phyloP scores from a whole-genome alignment of 257 asterid genomes.

The Voacanga thouarsii region DNA sequence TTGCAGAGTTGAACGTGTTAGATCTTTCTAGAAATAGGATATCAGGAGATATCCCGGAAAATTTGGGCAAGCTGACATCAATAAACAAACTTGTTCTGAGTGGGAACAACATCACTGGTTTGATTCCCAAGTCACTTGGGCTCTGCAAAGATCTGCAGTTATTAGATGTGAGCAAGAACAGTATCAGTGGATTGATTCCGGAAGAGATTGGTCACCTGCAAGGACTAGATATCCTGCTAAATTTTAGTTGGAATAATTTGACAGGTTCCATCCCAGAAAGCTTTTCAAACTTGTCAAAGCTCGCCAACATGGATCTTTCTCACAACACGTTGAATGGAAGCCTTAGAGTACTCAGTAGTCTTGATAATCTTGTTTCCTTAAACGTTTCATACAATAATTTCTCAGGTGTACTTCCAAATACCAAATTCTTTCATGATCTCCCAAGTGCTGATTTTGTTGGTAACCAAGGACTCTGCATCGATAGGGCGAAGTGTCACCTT shows the following conservation, averaged over 20 bases:
- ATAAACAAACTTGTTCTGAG: conserved; percentile 57
- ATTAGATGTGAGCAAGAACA: conserved; percentile 61
- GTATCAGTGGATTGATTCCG: conserved; percentile 47
- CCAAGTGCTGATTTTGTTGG: conserved; percentile 52
- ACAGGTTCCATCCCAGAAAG: conserved; percentile 55
- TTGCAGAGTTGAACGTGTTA: conserved; percentile 43
- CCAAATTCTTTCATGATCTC: conserved; percentile 54
- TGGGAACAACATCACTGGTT: conserved; percentile 45
- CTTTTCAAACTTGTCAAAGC: conserved; percentile 62
- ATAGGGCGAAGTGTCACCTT: conserved; percentile 32
- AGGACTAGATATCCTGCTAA: conserved; percentile 58
- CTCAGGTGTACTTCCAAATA: conserved; percentile 53
- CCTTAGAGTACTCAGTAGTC: conserved; percentile 44
- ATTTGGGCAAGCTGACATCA: conserved; percentile 49
- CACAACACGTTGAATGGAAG: conserved; percentile 63
- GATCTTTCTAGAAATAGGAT: conserved; percentile 59
- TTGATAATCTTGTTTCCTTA: conserved; percentile 61
- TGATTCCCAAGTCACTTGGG: conserved; percentile 55
- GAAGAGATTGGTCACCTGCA: conserved; percentile 53
- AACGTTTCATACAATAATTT: conserved; percentile 67
- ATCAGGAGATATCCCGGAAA: conserved; percentile 57
- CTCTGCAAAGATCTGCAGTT: conserved; percentile 59
- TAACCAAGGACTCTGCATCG: conserved; percentile 49
- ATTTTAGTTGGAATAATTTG: conserved; percentile 50
- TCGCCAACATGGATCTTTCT: conserved; percentile 68